Evolutionary conservation across 2,329 filamentous ascomycete species (phyloP).

Genomic region (Alternaria ventricosa): DNA sequence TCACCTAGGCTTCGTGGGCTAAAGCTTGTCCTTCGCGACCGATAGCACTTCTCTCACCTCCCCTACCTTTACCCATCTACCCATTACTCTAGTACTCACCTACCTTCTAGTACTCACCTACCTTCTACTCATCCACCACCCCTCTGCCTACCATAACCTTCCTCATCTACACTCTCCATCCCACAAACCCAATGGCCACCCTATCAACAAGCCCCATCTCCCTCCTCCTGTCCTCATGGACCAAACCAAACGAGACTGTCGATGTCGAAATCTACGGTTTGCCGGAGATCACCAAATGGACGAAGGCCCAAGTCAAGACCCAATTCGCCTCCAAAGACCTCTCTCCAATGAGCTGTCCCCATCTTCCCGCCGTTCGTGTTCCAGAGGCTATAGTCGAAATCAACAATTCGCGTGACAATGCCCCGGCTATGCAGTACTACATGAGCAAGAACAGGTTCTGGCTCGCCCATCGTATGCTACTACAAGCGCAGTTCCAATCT

Average conservation of each 20-base stretch:
- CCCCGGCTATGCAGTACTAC: background rate
- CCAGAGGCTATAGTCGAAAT: background rate
- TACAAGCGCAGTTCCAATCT: background rate
- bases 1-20: background rate
- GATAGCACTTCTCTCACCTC: background rate
- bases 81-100: background rate
- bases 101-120: background rate
- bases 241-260: background rate
- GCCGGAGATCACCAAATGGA: background rate
- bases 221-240: background rate
- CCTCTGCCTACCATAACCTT: too few relatives aligned
- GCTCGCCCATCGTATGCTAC: background rate
- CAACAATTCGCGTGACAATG: background rate
- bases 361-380: background rate
- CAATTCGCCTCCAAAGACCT: background rate
- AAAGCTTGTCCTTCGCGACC: background rate
- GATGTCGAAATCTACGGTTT: background rate
- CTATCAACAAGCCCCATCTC: background rate
- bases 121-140: background rate
- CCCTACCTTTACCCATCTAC: background rate
- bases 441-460: background rate
- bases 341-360: background rate
- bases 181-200: background rate
- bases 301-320: background rate
- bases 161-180: background rate